phyloP scores from a whole-genome alignment of 2,329 filamentous ascomycete species.

The Orbilia ellipsospora region DNA sequence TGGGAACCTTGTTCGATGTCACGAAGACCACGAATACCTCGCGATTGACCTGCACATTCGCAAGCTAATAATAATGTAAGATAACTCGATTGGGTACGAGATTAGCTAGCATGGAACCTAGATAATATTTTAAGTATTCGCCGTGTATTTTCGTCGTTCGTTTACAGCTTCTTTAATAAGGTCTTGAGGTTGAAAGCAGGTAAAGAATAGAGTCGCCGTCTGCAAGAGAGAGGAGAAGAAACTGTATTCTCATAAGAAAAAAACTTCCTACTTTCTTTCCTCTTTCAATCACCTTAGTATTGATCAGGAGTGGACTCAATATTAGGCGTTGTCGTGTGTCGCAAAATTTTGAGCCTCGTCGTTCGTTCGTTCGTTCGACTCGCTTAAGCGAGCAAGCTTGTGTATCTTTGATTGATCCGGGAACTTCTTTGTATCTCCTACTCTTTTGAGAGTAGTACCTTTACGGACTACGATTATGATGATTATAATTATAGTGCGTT shows the following conservation, averaged over 20 bases:
- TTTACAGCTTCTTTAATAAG: no score
- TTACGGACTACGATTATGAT: neutral
- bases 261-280: neutral
- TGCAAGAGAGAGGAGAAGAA: neutral
- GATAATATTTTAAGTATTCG: neutral
- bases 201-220: conserved; percentile 14
- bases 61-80: neutral
- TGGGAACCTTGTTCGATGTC: neutral
- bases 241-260: neutral
- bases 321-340: conserved; percentile 38
- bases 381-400: conserved; percentile 50
- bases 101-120: neutral
- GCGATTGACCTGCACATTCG: neutral
- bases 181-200: conserved; percentile 1
- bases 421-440: conserved; percentile 15
- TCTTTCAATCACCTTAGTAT: neutral
- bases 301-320: neutral
- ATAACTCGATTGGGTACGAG: neutral
- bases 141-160: neutral
- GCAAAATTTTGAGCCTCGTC: conserved; percentile 11
- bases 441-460: conserved; percentile 10
- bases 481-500: neutral
- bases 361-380: conserved; percentile 35
- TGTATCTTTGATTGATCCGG: conserved; percentile 12
- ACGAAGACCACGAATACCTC: neutral